Percentiles rank a stretch among this genome's conserved stretches.
Conservation (phyloP, 2,329 filamentous ascomycete species). For the Diplodia mutila region DNA sequence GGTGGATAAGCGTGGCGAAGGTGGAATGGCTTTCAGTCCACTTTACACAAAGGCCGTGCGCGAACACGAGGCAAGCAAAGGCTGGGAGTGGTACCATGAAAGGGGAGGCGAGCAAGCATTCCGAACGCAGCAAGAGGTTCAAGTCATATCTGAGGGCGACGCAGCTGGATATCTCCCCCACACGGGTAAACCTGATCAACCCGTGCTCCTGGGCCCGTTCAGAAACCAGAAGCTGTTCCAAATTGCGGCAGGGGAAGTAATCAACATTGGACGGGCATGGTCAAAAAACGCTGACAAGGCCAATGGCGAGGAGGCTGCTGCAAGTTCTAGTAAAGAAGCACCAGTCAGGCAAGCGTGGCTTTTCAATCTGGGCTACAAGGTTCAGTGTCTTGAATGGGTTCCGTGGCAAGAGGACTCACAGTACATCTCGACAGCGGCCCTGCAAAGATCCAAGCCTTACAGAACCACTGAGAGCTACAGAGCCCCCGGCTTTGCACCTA, state of each 20-base stretch:
- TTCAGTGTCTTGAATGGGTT: conserved; percentile 55
- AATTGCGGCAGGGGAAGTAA: conserved; percentile 46
- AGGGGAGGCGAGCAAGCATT: conserved; percentile 48
- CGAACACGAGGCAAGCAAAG: conserved; percentile 49
- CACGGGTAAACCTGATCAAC: conserved; percentile 35
- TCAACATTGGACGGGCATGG: conserved; percentile 55
- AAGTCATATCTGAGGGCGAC: conserved; percentile 41
- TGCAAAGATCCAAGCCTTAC: conserved; percentile 33
- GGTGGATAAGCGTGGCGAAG: conserved; percentile 36
- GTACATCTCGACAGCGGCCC: conserved; percentile 57
- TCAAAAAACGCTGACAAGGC: conserved; percentile 30
- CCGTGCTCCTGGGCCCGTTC: conserved; percentile 56
- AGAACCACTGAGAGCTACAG: conserved; percentile 44
- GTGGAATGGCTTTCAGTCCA: conserved; percentile 49
- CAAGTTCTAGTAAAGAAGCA: conserved; percentile 37
- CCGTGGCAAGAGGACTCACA: conserved; percentile 49
- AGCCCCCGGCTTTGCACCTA: conserved; percentile 35
- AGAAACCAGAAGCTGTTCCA: conserved; percentile 49
- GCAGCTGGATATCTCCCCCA: conserved; percentile 49
- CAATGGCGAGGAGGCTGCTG: background rate
- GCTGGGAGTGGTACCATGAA: conserved; percentile 60
- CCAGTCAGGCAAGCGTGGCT: conserved; percentile 52
- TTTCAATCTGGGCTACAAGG: conserved; percentile 58
- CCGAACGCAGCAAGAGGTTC: conserved; percentile 45
- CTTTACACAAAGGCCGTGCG: conserved; percentile 48